phyloP scores from a whole-genome alignment of 1,284 basidiomycete species.

The Anthracocystis walkeri region DNA sequence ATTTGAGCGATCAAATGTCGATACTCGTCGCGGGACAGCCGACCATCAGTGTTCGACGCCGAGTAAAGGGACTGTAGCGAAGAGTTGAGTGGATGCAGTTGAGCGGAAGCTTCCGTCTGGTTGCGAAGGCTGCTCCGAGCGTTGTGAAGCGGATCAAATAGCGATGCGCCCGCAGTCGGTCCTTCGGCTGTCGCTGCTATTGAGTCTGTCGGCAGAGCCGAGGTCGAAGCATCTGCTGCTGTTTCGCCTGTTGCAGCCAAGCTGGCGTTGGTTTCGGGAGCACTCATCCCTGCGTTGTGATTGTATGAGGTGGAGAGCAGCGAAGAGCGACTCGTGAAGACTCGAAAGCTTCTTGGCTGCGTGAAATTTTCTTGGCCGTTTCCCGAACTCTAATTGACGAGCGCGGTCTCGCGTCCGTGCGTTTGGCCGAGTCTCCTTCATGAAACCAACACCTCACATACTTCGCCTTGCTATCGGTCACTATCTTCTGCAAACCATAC shows the following conservation, averaged over 20 bases:
- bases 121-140: slow-evolving; percentile 21
- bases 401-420: slow-evolving; percentile 43
- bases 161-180: slow-evolving; percentile 9
- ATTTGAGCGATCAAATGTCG: slow-evolving; percentile 43
- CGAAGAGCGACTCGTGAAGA: not conserved
- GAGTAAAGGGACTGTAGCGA: slow-evolving; percentile 39
- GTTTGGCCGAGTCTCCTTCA: slow-evolving; percentile 23
- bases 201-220: slow-evolving; percentile 20
- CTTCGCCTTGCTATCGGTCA: slow-evolving; percentile 5
- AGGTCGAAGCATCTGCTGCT: slow-evolving; percentile 16
- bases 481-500: not conserved
- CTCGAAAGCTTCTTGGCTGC: slow-evolving; percentile 3
- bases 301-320: not conserved
- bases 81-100: slow-evolving; percentile 38
- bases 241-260: not conserved
- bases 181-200: slow-evolving; percentile 3
- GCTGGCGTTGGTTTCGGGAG: slow-evolving; percentile 8
- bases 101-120: slow-evolving; percentile 14
- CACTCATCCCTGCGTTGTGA: slow-evolving; percentile 7
- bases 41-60: slow-evolving; percentile 6
- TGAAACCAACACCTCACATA: slow-evolving; percentile 28
- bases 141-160: slow-evolving; percentile 28
- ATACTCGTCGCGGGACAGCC: slow-evolving; percentile 46
- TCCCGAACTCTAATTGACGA: slow-evolving; percentile 12
- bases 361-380: slow-evolving; percentile 8